A percentile compares a stretch with the other conserved stretches of the same genome.
phyloP scores from a whole-genome alignment of 805 yeast genomes.

The Spathaspora passalidarum region DNA sequence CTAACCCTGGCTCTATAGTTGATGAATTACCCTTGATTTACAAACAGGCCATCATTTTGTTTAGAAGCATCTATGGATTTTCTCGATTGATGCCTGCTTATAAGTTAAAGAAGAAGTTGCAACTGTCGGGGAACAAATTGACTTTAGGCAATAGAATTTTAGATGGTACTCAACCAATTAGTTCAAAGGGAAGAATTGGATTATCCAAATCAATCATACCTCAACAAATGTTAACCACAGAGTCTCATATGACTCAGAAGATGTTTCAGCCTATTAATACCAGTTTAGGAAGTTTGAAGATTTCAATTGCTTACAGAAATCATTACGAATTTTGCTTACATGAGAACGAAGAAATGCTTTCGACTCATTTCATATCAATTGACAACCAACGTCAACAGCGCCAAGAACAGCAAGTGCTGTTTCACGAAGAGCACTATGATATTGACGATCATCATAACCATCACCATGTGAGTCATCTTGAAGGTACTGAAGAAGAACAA shows the following conservation, averaged over 20 bases:
- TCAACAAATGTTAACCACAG: slow-evolving; percentile 30
- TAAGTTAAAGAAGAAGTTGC: slow-evolving; percentile 44
- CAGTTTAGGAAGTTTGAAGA: slow-evolving; percentile 66
- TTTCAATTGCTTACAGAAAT: slow-evolving; percentile 76
- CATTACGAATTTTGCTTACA: slow-evolving; percentile 66
- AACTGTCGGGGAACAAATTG: slow-evolving; percentile 19
- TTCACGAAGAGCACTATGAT: not conserved
- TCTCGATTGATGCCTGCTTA: slow-evolving; percentile 70
- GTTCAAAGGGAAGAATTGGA: slow-evolving; percentile 82
- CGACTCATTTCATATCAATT: slow-evolving; percentile 52
- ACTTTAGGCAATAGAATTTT: slow-evolving; percentile 58
- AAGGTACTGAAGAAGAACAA: not conserved
- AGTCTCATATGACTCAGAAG: slow-evolving; percentile 58
- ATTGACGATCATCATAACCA: slow-evolving; percentile 3
- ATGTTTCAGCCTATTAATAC: slow-evolving; percentile 71
- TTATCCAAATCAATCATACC: slow-evolving; percentile 65
- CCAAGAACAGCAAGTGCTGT: not conserved
- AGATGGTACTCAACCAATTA: slow-evolving; percentile 76
- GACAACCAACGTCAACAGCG: slow-evolving; percentile 25
- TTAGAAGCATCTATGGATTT: slow-evolving; percentile 70
- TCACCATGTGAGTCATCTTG: not conserved
- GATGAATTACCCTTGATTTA: slow-evolving; percentile 67
- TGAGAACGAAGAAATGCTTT: slow-evolving; percentile 62
- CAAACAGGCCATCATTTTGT: slow-evolving; percentile 68
- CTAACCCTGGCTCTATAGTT: slow-evolving; percentile 21